A percentile compares a stretch with the other conserved stretches of the same genome.
Evolutionary conservation across 768 basidiomycete species (phyloP).

Genomic region (Hypsizygus marmoreus): DNA sequence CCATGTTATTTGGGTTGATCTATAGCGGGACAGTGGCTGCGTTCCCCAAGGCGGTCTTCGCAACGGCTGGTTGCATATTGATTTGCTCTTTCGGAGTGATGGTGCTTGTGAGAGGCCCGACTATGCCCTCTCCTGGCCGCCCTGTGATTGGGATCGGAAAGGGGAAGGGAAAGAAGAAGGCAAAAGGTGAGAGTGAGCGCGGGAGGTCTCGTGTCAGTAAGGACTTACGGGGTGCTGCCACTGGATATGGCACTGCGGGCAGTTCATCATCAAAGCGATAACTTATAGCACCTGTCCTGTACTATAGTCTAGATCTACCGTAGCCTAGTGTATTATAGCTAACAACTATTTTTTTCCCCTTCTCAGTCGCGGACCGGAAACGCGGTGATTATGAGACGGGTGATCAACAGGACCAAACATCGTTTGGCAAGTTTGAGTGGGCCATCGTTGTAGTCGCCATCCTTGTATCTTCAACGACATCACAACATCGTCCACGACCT

Average conservation of each 20-base stretch:
- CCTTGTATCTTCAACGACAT: conserved; percentile 11
- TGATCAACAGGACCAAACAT: conserved; percentile 26
- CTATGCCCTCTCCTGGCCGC: conserved; percentile 15
- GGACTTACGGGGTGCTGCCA: conserved; percentile 44
- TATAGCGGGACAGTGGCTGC: conserved; percentile 70
- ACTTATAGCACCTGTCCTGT: background rate
- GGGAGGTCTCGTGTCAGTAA: conserved; percentile 52
- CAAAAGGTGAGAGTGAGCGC: conserved; percentile 33
- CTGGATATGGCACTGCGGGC: conserved; percentile 19
- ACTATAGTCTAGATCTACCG: conserved; percentile 1
- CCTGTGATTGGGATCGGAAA: conserved; percentile 16
- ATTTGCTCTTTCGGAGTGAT: conserved; percentile 36
- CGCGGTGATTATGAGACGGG: background rate
- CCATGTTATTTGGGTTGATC: conserved; percentile 70
- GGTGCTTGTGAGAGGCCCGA: conserved; percentile 43
- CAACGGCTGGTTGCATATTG: conserved; percentile 53
- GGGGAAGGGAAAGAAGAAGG: conserved; percentile 19
- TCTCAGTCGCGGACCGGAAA: background rate
- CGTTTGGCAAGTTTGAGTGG: conserved; percentile 17
- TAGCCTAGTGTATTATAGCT: conserved; percentile 1
- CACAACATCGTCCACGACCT: conserved; percentile 18
- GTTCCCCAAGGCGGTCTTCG: conserved; percentile 74
- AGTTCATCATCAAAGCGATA: conserved; percentile 3
- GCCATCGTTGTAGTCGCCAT: conserved; percentile 16
- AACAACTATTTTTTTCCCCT: background rate